Evolutionary conservation across 208 protist species (phyloP).

Genomic region (Acanthamoeba healyi): DNA sequence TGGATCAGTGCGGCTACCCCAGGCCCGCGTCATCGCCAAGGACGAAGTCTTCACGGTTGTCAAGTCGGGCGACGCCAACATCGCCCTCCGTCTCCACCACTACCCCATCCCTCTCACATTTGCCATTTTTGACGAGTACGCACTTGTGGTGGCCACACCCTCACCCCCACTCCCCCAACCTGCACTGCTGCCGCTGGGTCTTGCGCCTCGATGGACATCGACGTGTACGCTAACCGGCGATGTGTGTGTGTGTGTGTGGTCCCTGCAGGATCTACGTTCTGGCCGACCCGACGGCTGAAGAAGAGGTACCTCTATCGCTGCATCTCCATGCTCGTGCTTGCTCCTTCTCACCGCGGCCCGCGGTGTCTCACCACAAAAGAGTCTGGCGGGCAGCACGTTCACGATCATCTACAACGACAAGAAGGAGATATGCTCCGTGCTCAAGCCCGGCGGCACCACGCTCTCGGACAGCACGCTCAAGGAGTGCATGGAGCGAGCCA

Average conservation of each 20-base stretch:
- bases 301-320: not conserved
- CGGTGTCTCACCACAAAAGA: not conserved
- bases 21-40: not conserved
- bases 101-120: conserved; percentile 19
- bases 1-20: not conserved
- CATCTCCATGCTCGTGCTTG: not conserved
- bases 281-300: conserved; percentile 22
- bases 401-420: conserved; percentile 32
- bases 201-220: not conserved
- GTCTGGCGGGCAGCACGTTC: not conserved
- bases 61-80: not conserved
- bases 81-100: not conserved
- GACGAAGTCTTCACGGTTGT: not conserved
- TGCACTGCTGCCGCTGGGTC: not conserved
- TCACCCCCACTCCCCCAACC: not conserved
- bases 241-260: not conserved
- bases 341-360: not conserved
- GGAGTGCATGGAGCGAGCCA: conserved; percentile 42
- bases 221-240: not conserved
- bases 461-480: not conserved
- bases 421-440: conserved; percentile 20
- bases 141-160: no score
- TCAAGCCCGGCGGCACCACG: conserved; percentile 20
- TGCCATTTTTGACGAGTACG: conserved; percentile 42
- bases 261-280: conserved; percentile 10